Evolutionary conservation across 2,329 filamentous ascomycete genomes (phyloP).

Genomic region (Pseudocercospora crystallina): DNA sequence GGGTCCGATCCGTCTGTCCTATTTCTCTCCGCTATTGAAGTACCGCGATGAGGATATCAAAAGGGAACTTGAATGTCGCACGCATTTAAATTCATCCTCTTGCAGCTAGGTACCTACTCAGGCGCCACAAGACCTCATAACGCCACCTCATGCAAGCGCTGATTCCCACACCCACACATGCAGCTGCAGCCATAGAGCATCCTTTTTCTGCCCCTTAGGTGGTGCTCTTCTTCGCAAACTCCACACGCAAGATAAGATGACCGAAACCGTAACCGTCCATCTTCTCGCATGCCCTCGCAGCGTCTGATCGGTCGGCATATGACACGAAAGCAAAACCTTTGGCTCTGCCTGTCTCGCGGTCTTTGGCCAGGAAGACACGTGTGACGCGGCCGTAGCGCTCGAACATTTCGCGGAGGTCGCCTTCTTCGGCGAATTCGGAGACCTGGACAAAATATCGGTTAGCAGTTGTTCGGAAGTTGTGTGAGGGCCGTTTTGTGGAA

Average conservation of each 20-base stretch:
- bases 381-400: constrained; percentile 96
- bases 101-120: too few species aligned
- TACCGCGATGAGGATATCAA: too few species aligned
- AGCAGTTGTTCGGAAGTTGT: constrained; percentile 21
- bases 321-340: constrained; percentile 99
- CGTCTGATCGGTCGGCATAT: constrained; percentile 86
- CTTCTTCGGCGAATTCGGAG: constrained; percentile 94
- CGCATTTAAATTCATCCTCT: too few species aligned
- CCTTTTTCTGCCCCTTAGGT: too few species aligned
- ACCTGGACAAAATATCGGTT: constrained; percentile 61
- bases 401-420: constrained; percentile 95
- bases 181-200: too few species aligned
- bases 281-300: constrained; percentile 89
- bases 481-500: neutral
- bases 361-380: constrained; percentile 95
- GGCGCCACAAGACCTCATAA: too few species aligned
- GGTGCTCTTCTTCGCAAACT: constrained; percentile 72
- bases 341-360: constrained; percentile 90
- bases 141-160: too few species aligned
- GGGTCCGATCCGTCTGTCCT: too few species aligned
- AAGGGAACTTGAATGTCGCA: too few species aligned
- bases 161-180: too few species aligned
- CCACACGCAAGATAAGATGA: constrained; percentile 81
- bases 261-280: constrained; percentile 94
- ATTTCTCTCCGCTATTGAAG: too few species aligned